A percentile compares a stretch with the other conserved stretches of the same genome.
phyloP scores from a whole-genome alignment of 2,329 filamentous ascomycete genomes.

The Clonostachys rhizophaga region DNA sequence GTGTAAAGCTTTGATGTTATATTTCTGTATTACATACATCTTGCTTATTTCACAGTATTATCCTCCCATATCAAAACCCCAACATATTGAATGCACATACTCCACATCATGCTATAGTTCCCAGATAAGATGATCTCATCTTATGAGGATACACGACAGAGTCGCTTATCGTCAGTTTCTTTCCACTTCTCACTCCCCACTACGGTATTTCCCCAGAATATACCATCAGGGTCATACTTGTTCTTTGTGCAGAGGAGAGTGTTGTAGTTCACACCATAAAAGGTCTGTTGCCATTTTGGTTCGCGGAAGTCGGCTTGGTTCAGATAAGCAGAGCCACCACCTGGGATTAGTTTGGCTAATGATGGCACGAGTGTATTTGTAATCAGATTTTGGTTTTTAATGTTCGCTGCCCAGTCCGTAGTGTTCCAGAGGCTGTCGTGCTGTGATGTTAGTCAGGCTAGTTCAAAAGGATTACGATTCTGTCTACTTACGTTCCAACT shows the following conservation, averaged over 20 bases:
- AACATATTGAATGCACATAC: too few relatives aligned
- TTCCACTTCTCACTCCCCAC: conserved; percentile 42
- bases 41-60: too few relatives aligned
- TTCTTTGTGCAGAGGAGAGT: conserved; percentile 33
- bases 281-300: conserved; percentile 27
- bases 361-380: conserved; percentile 24
- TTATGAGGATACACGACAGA: neutral
- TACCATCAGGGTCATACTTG: conserved; percentile 32
- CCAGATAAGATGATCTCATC: too few relatives aligned
- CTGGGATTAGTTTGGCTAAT: conserved; percentile 26
- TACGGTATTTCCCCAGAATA: conserved; percentile 37
- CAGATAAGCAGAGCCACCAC: conserved; percentile 30
- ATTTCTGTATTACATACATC: too few relatives aligned
- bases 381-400: conserved; percentile 3
- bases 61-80: too few relatives aligned
- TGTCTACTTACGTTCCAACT: too few relatives aligned
- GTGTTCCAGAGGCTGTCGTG: conserved; percentile 2
- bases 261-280: conserved; percentile 35
- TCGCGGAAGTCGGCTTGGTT: conserved; percentile 40
- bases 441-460: neutral
- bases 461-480: too few relatives aligned
- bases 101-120: too few relatives aligned
- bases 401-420: conserved; percentile 9
- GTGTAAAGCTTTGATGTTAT: too few relatives aligned
- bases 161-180: conserved; percentile 10